Evolutionary conservation across 805 yeast species (phyloP), one percentile per base, ranked within the genome.

Genomic region (Saturnispora halmiae): DNA sequence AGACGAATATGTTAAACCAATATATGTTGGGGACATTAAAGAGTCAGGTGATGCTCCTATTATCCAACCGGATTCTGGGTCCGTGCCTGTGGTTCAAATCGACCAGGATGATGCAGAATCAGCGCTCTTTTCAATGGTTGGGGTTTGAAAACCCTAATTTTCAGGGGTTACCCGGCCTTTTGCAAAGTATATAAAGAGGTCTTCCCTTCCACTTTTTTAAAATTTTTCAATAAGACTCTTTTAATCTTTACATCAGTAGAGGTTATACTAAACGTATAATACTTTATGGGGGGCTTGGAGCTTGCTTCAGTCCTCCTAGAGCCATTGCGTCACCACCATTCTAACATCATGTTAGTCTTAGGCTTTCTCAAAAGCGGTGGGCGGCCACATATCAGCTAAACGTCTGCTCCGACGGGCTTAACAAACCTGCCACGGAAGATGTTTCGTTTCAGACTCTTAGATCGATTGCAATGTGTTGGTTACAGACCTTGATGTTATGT

Each of bases 361-460:
- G 49, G 44, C 46, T 34, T n/a, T 25, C 20, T 34, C 38, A 34
- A 36, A 29, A 25, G 40, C 47, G 49, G 32, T 55, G 48, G 52
- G 52, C 55, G n/a, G 40, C 45, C 51, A 48, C 54, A 47, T 51
- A 28, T 72, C 77, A 77, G 84, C 84, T 77, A 77, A 75, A 78
- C 72, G 70, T 62, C 48, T 65, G 66, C 61, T 39, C 42, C 78
- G 84, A 77, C 83, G 75, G 65, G 70, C 67, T 73, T 73, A 77
- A 77, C 84, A 77, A 77, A 69, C 68, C 62, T 70, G 83, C 64
- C 77, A 77, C 83, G 78, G 70, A 67, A 63, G 67, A 64, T 68
- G 72, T 77, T 77, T 73, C 83, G 83, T 77, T 77, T 76, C 72
- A 76, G 79, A 82, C 73, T 73, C 79, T 77, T 77, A 77, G 82